Base-by-base conservation (phyloP, 164 flowering plant genomes). In the Stephania yunnanensis region DNA sequence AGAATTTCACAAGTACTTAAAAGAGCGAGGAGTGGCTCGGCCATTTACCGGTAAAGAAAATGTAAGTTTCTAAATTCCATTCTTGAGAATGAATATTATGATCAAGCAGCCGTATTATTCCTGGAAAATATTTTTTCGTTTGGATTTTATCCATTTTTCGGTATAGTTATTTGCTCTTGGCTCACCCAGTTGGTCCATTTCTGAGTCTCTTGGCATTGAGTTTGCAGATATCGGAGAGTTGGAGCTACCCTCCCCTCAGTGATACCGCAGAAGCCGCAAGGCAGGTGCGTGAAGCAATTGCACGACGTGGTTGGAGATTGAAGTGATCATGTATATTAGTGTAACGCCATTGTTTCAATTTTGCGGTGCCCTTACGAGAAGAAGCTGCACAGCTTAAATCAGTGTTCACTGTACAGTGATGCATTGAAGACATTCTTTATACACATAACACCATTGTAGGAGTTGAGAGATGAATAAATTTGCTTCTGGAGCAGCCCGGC, bases 211-310 rank as follows among this genome's bases (percentile, higher is more conserved):
- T 31, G 22, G 50, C 4, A 64, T 30, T 73, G 48, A 46, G 46
- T 44, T 58, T 76, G 7, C 88, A 92, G 97, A 90, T 91, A 29
- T 84, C 95, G 15, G 90, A 89, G 71, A 89, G 84, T 77, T 92
- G 97, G 97, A 92, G 95, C 81, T 92, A 92, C 61, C 94, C 95
- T 65, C 97, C 97, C 31, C 88, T 92, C 5, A 91, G 85, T 78
- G 97, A 92, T 76, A 89, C 92, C 29, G 92, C 90, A 65, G 95
- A 91, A 73, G 95, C 92, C 73, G 94, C 95, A 53, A 75, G 19
- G n/a, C 83, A 84, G 31, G 88, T 92, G 65, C 88, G 74, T 11
- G 81, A 87, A 83, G 92, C 91, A 22, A 83, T 92, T 68, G 86
- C 94, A 2, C 89, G 84, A 73, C 90, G 94, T 46, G 97, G 97